These are phyloP conservation scores for Pogostemon cablin DNA, from an alignment of 257 asterid genomes.

Conservation along the genomic window DNA sequence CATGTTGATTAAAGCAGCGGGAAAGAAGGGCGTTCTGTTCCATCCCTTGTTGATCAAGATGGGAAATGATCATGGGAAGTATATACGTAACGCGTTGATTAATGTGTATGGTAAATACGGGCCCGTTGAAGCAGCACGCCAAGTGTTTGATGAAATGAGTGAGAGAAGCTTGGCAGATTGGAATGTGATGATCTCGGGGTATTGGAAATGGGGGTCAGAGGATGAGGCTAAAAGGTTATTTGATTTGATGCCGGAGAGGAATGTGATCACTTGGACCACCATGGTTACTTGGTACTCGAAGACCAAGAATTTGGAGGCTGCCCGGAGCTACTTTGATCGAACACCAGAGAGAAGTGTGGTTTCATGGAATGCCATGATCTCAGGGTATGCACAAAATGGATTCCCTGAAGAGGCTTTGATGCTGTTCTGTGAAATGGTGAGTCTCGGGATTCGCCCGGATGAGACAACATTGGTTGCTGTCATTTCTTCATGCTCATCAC, in stretches of 20 bases:
- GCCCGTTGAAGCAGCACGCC: slow-evolving; percentile 52
- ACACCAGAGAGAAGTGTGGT: slow-evolving; percentile 62
- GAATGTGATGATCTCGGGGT: slow-evolving; percentile 69
- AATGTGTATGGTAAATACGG: slow-evolving; percentile 66
- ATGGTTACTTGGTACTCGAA: slow-evolving; percentile 72
- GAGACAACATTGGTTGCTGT: slow-evolving; percentile 68
- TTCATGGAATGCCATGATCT: slow-evolving; percentile 85
- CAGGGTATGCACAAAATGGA: slow-evolving; percentile 69
- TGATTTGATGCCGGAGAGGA: slow-evolving; percentile 57
- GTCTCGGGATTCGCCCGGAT: slow-evolving; percentile 48
- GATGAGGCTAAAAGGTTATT: slow-evolving; percentile 58
- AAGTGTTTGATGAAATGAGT: slow-evolving; percentile 65
- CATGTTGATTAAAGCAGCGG: slow-evolving; percentile 55
- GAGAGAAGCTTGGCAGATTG: slow-evolving; percentile 58
- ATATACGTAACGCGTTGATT: slow-evolving; percentile 55
- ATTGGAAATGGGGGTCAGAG: slow-evolving; percentile 65
- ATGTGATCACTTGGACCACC: slow-evolving; percentile 71
- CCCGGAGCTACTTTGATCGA: slow-evolving; percentile 57
- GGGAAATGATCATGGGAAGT: slow-evolving; percentile 52
- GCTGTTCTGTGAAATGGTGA: slow-evolving; percentile 61
- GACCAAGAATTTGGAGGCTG: slow-evolving; percentile 58
- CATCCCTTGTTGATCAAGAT: slow-evolving; percentile 57
- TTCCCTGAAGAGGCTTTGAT: slow-evolving; percentile 48
- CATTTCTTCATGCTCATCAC: slow-evolving; percentile 63
- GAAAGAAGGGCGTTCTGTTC: slow-evolving; percentile 48